Evolutionary conservation across 2,329 filamentous ascomycete genomes (phyloP).

Genomic region (Aspergillus quadrilineatus): DNA sequence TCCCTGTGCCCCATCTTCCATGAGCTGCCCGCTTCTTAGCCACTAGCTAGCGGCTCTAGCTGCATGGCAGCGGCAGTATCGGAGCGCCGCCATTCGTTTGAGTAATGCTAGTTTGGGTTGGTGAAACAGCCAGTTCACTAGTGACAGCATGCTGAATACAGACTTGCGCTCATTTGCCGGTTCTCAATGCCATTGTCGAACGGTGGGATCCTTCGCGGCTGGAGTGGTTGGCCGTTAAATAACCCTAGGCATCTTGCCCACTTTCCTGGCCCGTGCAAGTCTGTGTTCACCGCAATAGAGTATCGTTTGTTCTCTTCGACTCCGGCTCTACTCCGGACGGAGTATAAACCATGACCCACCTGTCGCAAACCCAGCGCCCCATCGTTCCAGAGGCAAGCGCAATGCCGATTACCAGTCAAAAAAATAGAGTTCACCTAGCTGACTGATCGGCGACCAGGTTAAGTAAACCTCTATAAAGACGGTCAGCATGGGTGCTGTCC

Average conservation of each 20-base stretch:
- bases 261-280: not conserved
- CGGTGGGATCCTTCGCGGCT: conserved; percentile 4
- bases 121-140: conserved; percentile 1
- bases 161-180: not conserved
- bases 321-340: not conserved
- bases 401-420: not conserved
- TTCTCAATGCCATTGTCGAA: not conserved
- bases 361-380: not conserved
- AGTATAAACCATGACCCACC: not conserved
- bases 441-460: not conserved
- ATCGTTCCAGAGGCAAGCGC: conserved; percentile 8
- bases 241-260: conserved; percentile 1
- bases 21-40: not conserved
- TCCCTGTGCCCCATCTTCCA: not conserved
- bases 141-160: not conserved
- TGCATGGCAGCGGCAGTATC: not conserved
- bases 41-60: not conserved
- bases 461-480: conserved; percentile 12
- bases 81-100: not conserved
- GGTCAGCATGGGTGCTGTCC: conserved; percentile 4
- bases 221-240: conserved; percentile 5
- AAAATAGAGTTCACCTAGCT: not conserved
- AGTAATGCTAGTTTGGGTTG: not conserved
- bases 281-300: too few relatives aligned
- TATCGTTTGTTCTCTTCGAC: not conserved